These are phyloP conservation scores for Cantharellus anzutake DNA, from an alignment of 768 basidiomycete species.

Conservation along the genomic window DNA sequence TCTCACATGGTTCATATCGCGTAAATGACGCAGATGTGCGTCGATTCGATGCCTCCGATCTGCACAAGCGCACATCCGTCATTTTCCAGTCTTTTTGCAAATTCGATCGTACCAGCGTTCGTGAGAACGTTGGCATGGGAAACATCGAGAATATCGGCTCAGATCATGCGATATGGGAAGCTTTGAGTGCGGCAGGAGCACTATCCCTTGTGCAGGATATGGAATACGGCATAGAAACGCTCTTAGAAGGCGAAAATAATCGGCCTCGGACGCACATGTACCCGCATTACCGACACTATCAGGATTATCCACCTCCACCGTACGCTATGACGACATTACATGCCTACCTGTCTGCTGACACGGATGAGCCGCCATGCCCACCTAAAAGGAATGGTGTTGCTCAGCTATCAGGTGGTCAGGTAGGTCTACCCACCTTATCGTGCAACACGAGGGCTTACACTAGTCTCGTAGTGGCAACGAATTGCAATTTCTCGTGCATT, in stretches of 20 bases:
- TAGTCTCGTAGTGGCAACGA: slow-evolving; percentile 73
- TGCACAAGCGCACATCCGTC: slow-evolving; percentile 56
- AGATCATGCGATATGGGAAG: slow-evolving; percentile 35
- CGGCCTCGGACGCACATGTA: background rate
- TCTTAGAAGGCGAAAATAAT: slow-evolving; percentile 25
- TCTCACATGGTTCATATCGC: slow-evolving; percentile 43
- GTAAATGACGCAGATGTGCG: slow-evolving; percentile 57
- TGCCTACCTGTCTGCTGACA: background rate
- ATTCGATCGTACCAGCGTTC: slow-evolving; percentile 45
- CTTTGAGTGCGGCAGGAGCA: slow-evolving; percentile 57
- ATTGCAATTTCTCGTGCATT: slow-evolving; percentile 76
- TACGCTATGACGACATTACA: background rate
- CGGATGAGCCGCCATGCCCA: background rate
- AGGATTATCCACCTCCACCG: background rate
- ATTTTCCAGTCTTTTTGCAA: slow-evolving; percentile 78
- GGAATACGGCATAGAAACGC: slow-evolving; percentile 55
- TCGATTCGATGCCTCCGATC: slow-evolving; percentile 42
- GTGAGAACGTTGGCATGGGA: slow-evolving; percentile 78
- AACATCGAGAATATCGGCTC: slow-evolving; percentile 43
- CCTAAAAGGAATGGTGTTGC: background rate
- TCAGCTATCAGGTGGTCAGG: slow-evolving; percentile 65
- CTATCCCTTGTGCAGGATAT: slow-evolving; percentile 42
- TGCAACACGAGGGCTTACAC: background rate
- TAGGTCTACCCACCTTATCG: slow-evolving; percentile 17
- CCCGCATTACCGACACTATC: background rate